Evolutionary conservation across 495 filamentous ascomycete genomes (phyloP).

Genomic region (Stereocaulon alpinum): DNA sequence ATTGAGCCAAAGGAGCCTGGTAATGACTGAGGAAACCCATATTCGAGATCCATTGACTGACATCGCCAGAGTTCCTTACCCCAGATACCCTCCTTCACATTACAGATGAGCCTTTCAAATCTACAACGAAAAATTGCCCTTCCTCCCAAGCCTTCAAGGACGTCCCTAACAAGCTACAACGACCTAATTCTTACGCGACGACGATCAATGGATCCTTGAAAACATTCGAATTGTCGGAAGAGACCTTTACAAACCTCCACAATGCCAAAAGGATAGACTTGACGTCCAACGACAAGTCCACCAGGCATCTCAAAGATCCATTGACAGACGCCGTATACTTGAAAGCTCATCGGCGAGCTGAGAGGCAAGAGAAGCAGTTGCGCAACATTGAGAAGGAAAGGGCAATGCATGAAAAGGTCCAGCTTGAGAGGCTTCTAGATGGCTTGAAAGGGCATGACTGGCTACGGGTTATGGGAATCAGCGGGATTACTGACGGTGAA

Average conservation of each 20-base stretch:
- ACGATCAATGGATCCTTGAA: conserved; percentile 12
- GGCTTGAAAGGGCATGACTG: conserved; percentile 86
- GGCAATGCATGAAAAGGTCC: conserved; percentile 83
- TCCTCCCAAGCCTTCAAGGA: conserved; percentile 26
- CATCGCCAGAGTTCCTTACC: conserved; percentile 33
- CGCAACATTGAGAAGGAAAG: conserved; percentile 88
- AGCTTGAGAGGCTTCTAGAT: conserved; percentile 75
- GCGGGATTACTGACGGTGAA: conserved; percentile 67
- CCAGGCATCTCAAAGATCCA: conserved; percentile 46
- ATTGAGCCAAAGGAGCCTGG: conserved; percentile 66
- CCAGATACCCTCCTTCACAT: conserved; percentile 36
- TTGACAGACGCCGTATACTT: conserved; percentile 58
- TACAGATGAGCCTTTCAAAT: conserved; percentile 35
- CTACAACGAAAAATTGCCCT: conserved; percentile 14
- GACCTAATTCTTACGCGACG: neutral
- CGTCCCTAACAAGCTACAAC: conserved; percentile 18
- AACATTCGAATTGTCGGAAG: conserved; percentile 21
- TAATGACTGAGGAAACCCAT: conserved; percentile 32
- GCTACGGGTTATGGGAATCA: conserved; percentile 89
- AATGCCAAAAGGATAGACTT: conserved; percentile 48
- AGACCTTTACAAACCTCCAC: conserved; percentile 31
- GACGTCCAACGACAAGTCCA: conserved; percentile 37
- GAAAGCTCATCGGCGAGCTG: conserved; percentile 61
- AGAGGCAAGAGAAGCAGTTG: conserved; percentile 82
- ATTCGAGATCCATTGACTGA: neutral